Evolutionary conservation across 1,284 basidiomycete species (phyloP), one percentile per base, ranked within the genome.

Genomic region (Xerocomus alliaceus): DNA sequence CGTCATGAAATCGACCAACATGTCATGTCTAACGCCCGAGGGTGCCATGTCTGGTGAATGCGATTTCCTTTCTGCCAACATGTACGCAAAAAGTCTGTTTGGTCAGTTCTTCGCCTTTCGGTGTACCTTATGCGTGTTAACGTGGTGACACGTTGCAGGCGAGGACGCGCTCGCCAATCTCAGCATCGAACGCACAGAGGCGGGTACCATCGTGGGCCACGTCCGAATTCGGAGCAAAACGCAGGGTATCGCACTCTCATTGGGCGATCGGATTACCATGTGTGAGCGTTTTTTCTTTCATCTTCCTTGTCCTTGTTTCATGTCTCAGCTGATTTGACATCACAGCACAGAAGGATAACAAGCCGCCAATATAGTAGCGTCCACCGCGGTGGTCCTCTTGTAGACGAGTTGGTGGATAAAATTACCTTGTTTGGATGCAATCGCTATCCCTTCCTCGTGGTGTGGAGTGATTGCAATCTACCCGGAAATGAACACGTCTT

Each of bases 121-220:
- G 13, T 42, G 39, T 42, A n/a, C n/a, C n/a, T n/a, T n/a, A n/a
- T n/a, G n/a, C n/a, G n/a, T n/a, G n/a, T n/a, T n/a, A n/a, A n/a
- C n/a, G n/a, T n/a, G n/a, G n/a, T n/a, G n/a, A n/a, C n/a, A n/a
- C n/a, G n/a, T n/a, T n/a, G n/a, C n/a, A 93, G 91, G 93, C 59
- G 97, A 99, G 79, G 97, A 99, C 73, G 97, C 97, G 0, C 79
- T 99, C 37, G 97, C 97, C 46, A 99, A 99, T 77, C 78, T 98
- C 65, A 95, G 93, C 68, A 91, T 99, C 65, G 97, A 99, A 75
- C 87, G 92, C 71, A 90, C 92, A 44, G 92, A 95, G 57, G 81
- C 80, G 17, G 94, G 94, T 1, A 85, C 83, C 8, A 91, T 97
- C 68, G 90, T 90, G 29, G 95, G 95, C 0, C 95, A 97, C 78